These are phyloP conservation scores for Aureobasidium leucospermi DNA, from an alignment of 2,329 filamentous ascomycete genomes.

Conservation along the genomic window DNA sequence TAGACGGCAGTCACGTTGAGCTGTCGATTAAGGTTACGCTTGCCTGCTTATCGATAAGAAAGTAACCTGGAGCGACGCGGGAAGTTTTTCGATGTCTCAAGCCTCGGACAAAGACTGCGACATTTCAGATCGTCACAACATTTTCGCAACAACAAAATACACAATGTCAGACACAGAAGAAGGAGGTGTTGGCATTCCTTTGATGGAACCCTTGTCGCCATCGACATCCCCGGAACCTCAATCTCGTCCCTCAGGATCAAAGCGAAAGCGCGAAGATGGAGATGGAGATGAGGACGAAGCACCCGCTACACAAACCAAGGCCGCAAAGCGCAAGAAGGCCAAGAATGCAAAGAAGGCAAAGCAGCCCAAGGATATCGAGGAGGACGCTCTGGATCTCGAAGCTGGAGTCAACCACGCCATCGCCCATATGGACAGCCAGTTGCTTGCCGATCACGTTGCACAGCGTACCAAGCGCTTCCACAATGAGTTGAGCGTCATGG, in stretches of 20 bases:
- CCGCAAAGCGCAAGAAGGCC: conserved; percentile 41
- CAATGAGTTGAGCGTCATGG: conserved; percentile 71
- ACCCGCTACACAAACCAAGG: conserved; percentile 20
- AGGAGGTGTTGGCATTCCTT: conserved; percentile 35
- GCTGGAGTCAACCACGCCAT: conserved; percentile 68
- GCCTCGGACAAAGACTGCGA: background rate
- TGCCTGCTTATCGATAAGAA: no score
- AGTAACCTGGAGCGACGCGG: no score
- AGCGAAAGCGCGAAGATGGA: conserved; percentile 34
- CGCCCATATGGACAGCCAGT: conserved; percentile 70
- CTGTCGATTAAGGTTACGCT: no score
- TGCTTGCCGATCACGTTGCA: conserved; percentile 79
- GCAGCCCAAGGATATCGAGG: conserved; percentile 56
- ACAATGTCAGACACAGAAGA: conserved; percentile 39
- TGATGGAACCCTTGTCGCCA: conserved; percentile 36
- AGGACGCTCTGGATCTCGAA: conserved; percentile 44
- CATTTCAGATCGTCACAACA: background rate
- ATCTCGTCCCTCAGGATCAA: conserved; percentile 26
- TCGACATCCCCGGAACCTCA: conserved; percentile 20
- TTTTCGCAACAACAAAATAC: background rate
- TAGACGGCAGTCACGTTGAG: no score
- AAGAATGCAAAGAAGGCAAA: conserved; percentile 53
- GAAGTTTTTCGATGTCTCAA: background rate
- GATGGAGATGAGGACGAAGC: conserved; percentile 25
- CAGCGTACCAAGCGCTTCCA: conserved; percentile 73